Conservation (phyloP, 2,329 filamentous ascomycete species). For the Apiospora marii region DNA sequence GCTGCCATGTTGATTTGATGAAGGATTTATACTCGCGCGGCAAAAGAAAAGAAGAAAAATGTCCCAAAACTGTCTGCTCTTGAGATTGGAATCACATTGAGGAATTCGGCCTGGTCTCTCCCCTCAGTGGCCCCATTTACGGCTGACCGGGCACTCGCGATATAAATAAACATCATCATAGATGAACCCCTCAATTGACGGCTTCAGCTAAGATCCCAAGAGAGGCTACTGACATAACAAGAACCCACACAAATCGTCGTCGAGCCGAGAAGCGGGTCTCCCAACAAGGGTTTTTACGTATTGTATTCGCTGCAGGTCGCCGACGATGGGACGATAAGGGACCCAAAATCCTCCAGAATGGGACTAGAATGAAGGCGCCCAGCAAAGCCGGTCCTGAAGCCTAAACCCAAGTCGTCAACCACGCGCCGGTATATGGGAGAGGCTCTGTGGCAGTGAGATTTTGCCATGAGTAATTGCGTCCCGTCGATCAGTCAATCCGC, state of each 20-base stretch:
- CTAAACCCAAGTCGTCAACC: conserved; percentile 9
- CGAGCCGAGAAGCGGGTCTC: conserved; percentile 5
- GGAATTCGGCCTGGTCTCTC: background rate
- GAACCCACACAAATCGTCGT: background rate
- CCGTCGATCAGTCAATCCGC: background rate
- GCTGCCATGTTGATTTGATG: conserved; percentile 39
- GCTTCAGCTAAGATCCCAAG: background rate
- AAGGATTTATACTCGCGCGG: too few species aligned
- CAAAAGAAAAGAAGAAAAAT: too few species aligned
- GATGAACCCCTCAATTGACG: conserved; percentile 3
- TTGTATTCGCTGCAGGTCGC: background rate
- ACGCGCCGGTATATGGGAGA: background rate
- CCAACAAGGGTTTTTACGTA: background rate
- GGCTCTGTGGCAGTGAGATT: background rate
- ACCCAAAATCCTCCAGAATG: background rate
- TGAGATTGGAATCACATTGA: background rate
- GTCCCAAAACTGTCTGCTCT: background rate
- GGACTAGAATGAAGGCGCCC: background rate
- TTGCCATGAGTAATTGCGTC: background rate
- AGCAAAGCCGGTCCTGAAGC: background rate
- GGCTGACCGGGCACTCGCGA: background rate
- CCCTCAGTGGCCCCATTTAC: background rate
- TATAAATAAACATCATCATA: background rate
- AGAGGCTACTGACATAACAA: background rate
- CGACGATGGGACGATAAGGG: background rate